These are phyloP conservation scores for Microsporum canis DNA, from an alignment of 2,329 filamentous ascomycete species.

Conservation along the genomic window DNA sequence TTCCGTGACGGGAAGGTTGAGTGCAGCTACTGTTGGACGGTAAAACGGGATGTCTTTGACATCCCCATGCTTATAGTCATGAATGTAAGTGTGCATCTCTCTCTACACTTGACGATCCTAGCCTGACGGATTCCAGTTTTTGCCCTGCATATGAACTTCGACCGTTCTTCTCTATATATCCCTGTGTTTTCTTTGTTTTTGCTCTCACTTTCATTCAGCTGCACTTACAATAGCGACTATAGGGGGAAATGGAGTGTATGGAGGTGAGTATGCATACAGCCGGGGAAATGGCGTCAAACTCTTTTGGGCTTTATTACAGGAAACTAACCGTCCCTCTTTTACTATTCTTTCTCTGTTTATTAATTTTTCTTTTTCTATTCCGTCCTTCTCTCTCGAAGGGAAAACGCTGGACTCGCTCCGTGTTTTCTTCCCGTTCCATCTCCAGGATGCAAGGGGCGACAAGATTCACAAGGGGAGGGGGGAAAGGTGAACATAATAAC, in stretches of 20 bases:
- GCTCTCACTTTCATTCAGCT: not conserved
- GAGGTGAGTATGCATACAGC: not conserved
- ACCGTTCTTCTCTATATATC: not conserved
- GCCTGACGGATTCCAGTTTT: constrained; percentile 17
- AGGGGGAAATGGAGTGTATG: not conserved
- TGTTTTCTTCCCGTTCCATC: not conserved
- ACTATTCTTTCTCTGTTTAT: not conserved
- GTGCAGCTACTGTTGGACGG: constrained; percentile 93
- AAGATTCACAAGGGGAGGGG: not conserved
- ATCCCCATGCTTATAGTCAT: constrained; percentile 98
- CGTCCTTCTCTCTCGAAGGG: not conserved
- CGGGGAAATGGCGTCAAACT: not conserved
- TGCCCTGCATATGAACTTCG: constrained; percentile 19
- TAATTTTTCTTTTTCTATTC: not conserved
- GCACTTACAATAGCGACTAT: not conserved
- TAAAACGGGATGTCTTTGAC: constrained; percentile 93
- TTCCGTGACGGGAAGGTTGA: constrained; percentile 82
- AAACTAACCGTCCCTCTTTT: not conserved
- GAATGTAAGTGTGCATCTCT: constrained; percentile 58
- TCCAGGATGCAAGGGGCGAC: not conserved
- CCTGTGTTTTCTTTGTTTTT: not conserved
- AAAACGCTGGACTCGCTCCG: not conserved
- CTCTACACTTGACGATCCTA: not conserved
- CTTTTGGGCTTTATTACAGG: not conserved
- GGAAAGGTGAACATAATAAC: not conserved